These are phyloP conservation scores for Favolaschia claudopus DNA, from an alignment of 768 basidiomycete species.

Conservation along the genomic window DNA sequence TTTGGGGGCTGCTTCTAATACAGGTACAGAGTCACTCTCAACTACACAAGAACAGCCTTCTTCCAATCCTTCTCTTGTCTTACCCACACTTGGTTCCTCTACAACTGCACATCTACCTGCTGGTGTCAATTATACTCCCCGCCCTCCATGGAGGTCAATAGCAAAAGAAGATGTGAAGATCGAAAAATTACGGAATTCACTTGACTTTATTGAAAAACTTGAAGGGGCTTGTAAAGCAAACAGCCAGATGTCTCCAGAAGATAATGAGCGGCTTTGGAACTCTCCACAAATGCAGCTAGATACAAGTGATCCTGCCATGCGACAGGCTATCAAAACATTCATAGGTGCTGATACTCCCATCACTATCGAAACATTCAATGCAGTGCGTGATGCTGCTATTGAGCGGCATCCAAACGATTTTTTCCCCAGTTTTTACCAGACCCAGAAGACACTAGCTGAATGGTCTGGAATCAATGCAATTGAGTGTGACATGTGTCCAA, in stretches of 20 bases:
- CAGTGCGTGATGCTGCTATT: conserved; percentile 17
- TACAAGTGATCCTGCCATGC: background rate
- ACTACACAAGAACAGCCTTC: too few relatives aligned
- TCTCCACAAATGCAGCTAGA: background rate
- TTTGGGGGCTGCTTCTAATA: too few relatives aligned
- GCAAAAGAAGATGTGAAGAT: background rate
- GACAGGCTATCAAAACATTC: conserved; percentile 2
- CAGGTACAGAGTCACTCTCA: too few relatives aligned
- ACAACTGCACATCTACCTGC: too few relatives aligned
- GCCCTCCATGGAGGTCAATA: background rate
- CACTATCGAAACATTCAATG: conserved; percentile 15
- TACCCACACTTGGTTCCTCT: too few relatives aligned
- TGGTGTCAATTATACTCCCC: too few relatives aligned
- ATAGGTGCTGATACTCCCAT: conserved; percentile 4
- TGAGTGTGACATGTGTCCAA: conserved; percentile 34
- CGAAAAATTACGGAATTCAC: background rate
- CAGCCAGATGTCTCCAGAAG: background rate
- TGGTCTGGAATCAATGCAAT: conserved; percentile 29
- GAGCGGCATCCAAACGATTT: conserved; percentile 13
- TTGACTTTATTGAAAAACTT: background rate
- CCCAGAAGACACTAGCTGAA: conserved; percentile 14
- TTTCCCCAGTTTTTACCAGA: conserved; percentile 12
- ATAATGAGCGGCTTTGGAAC: background rate
- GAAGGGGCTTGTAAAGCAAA: background rate
- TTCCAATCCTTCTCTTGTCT: too few relatives aligned